These are phyloP conservation scores for Acrocalymma vagum DNA, from an alignment of 2,329 filamentous ascomycete genomes.

Conservation along the genomic window DNA sequence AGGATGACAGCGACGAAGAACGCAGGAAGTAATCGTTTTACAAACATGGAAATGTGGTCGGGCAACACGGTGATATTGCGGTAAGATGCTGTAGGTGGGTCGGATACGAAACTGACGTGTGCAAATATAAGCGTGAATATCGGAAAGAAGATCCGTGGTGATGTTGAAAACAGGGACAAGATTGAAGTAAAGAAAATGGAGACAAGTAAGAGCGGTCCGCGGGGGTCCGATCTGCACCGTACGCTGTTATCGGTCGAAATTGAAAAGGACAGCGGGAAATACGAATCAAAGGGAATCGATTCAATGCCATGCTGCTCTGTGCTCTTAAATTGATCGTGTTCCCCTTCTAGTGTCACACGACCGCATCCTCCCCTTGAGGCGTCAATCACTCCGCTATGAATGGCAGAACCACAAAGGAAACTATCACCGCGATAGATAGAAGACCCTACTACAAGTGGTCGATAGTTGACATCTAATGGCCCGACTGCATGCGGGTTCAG, in stretches of 20 bases:
- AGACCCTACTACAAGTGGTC: slow-evolving; percentile 63
- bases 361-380: slow-evolving; percentile 80
- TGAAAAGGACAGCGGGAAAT: slow-evolving; percentile 87
- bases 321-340: slow-evolving; percentile 67
- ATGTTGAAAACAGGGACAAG: slow-evolving; percentile 80
- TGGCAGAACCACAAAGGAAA: slow-evolving; percentile 85
- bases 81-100: slow-evolving; percentile 74
- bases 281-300: slow-evolving; percentile 81
- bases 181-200: slow-evolving; percentile 78
- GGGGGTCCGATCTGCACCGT: slow-evolving; percentile 71
- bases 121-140: slow-evolving; percentile 84
- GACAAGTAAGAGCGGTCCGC: slow-evolving; percentile 81
- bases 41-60: slow-evolving; percentile 61
- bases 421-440: slow-evolving; percentile 88
- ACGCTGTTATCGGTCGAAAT: slow-evolving; percentile 73
- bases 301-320: slow-evolving; percentile 74
- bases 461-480: slow-evolving; percentile 67
- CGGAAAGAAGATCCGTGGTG: slow-evolving; percentile 80
- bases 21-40: slow-evolving; percentile 85
- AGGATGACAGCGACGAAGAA: slow-evolving; percentile 86
- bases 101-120: slow-evolving; percentile 86
- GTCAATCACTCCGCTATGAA: slow-evolving; percentile 80
- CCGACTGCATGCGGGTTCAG: slow-evolving; percentile 79
- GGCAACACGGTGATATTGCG: slow-evolving; percentile 57
- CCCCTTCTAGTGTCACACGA: slow-evolving; percentile 76